Base-by-base conservation (phyloP, 306 rosid genomes). In the Malus sieversii region DNA sequence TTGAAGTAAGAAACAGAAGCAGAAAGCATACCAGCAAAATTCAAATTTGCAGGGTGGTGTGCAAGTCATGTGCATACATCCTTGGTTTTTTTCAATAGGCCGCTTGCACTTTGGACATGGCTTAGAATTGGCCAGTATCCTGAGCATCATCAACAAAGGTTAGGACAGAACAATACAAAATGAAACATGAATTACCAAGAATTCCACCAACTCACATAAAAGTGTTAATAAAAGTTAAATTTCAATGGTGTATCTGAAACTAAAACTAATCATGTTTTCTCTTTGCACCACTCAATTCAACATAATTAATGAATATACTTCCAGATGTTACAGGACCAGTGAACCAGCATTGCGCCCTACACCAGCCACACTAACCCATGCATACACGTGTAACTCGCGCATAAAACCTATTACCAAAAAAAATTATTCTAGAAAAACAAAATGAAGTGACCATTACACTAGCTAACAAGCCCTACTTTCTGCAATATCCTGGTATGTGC, bases 101-200 rank as follows among this genome's bases (percentile, higher is more conserved):
- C 96, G 87, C 83, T 90, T 93, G 86, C 98, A 93, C 80, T 90
- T 93, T 68, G 98, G 98, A 78, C 98, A 93, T 35, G 93, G 91
- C 78, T 93, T 89, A 29, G 92, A 88, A 80, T 93, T 87, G 30
- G 88, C 96, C 69, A 91, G 87, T 69, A 91, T 88, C 90, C 90
- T 86, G 84, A 68, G 38, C 72, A 27, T 55, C 63, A 33, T 27
- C 57, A 61, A 68, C 33, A 14, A 42, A 66, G 53, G 29, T 83
- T 46, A 80, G 32, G 33, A 27, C 60, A 13, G 29, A 33, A 62
- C 8, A 74, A 73, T 22, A 20, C 14, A 51, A 46, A 68, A 55
- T 73, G 53, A 48, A 51, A 64, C 23, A 57, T 35, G 9, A 55
- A 38, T 22, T 22, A 67, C 29, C 52, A 57, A 38, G 5, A 57